Evolutionary conservation across 23 red algal species (phyloP).

Genomic region (Gracilaria domingensis): DNA sequence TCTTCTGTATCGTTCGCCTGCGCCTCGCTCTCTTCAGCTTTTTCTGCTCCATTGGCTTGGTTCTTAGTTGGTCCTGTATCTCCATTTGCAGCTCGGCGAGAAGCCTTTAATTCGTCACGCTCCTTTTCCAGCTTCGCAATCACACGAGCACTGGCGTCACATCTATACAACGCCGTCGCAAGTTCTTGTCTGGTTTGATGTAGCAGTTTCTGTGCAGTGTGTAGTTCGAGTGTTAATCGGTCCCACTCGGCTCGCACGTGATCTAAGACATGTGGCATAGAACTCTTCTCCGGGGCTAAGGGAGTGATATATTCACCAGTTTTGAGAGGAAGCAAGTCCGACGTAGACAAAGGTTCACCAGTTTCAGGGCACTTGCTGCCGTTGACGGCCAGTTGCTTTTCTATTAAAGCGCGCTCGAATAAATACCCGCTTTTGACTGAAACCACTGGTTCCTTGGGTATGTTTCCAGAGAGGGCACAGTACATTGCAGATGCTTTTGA

Average conservation of each 20-base stretch:
- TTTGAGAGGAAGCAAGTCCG: conserved; percentile 72
- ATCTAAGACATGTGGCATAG: conserved; percentile 51
- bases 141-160: conserved; percentile 70
- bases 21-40: background rate
- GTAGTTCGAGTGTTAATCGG: conserved; percentile 55
- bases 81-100: conserved; percentile 4
- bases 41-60: background rate
- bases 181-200: conserved; percentile 66
- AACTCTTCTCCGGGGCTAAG: conserved; percentile 40
- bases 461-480: conserved; percentile 75
- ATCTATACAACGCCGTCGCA: conserved; percentile 77
- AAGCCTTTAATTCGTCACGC: conserved; percentile 41
- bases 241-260: conserved; percentile 86
- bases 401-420: conserved; percentile 84
- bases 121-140: conserved; percentile 72
- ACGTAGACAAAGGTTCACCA: conserved; percentile 25
- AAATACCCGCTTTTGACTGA: conserved; percentile 80
- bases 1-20: background rate
- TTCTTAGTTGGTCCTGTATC: background rate
- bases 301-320: background rate
- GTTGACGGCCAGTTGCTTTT: conserved; percentile 63
- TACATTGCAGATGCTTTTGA: conserved; percentile 9
- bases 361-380: conserved; percentile 78
- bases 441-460: conserved; percentile 78
- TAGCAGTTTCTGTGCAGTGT: conserved; percentile 32